Evolutionary conservation across 345 rosid species (phyloP).

Genomic region (Citrus medica): DNA sequence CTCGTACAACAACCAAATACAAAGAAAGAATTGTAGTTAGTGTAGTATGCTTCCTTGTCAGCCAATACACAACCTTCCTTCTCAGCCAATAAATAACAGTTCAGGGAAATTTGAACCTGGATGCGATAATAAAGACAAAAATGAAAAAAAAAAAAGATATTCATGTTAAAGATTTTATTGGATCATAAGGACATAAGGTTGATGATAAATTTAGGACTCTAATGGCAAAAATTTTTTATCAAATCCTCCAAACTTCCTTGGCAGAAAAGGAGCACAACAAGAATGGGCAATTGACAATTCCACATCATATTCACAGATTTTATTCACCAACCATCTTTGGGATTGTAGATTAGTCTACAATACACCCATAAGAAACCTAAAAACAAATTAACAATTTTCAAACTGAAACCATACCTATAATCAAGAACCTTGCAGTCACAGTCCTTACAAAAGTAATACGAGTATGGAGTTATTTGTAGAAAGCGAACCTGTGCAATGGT

Average conservation of each 20-base stretch:
- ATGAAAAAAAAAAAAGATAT: neutral
- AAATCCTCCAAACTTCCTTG: no score
- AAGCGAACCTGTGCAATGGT: constrained; percentile 72
- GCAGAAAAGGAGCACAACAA: no score
- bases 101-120: neutral
- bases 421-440: constrained; percentile 92
- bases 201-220: neutral
- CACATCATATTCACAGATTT: neutral
- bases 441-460: constrained; percentile 92
- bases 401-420: constrained; percentile 51
- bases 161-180: neutral
- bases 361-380: neutral
- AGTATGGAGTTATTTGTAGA: constrained; percentile 80
- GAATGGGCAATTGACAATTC: neutral
- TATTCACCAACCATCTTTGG: neutral
- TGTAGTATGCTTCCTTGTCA: neutral
- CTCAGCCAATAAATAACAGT: neutral
- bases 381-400: neutral
- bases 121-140: neutral
- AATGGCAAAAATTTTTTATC: no score
- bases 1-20: neutral
- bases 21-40: neutral
- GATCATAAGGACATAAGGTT: neutral
- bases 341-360: neutral
- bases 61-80: neutral